Conservation (phyloP, 441 rosid genomes). For the Populus hybrid region DNA sequence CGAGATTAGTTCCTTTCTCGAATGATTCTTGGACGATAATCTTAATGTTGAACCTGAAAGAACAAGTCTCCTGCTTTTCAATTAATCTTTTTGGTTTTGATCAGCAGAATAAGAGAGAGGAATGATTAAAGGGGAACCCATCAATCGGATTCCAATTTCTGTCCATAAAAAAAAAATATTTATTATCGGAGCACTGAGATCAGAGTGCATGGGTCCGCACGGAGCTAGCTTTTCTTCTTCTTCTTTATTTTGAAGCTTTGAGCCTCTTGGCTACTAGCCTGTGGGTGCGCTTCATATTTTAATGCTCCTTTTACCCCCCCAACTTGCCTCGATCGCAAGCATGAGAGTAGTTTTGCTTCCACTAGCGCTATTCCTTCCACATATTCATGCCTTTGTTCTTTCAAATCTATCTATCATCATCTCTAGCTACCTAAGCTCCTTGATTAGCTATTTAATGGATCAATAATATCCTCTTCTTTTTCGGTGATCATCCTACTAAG, state of each 20-base stretch:
- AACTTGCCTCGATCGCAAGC: constrained; percentile 29
- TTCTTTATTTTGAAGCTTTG: neutral
- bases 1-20: too few relatives aligned
- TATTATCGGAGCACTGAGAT: constrained; percentile 29
- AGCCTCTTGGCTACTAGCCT: constrained; percentile 21
- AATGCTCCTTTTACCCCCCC: constrained; percentile 23
- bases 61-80: neutral
- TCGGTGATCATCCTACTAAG: too few relatives aligned
- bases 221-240: constrained; percentile 14
- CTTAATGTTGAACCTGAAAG: too few relatives aligned
- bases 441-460: neutral
- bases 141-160: constrained; percentile 45
- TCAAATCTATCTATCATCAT: neutral
- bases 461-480: neutral
- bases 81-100: neutral
- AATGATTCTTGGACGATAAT: too few relatives aligned
- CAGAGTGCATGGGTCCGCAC: constrained; percentile 14
- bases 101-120: constrained; percentile 16
- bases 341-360: constrained; percentile 5
- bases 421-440: too few relatives aligned
- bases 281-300: constrained; percentile 33
- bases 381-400: constrained; percentile 8
- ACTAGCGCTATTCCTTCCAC: neutral
- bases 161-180: constrained; percentile 18
- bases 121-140: constrained; percentile 43